phyloP scores from a whole-genome alignment of 2,329 filamentous ascomycete species.

The Monosporascus sp. region DNA sequence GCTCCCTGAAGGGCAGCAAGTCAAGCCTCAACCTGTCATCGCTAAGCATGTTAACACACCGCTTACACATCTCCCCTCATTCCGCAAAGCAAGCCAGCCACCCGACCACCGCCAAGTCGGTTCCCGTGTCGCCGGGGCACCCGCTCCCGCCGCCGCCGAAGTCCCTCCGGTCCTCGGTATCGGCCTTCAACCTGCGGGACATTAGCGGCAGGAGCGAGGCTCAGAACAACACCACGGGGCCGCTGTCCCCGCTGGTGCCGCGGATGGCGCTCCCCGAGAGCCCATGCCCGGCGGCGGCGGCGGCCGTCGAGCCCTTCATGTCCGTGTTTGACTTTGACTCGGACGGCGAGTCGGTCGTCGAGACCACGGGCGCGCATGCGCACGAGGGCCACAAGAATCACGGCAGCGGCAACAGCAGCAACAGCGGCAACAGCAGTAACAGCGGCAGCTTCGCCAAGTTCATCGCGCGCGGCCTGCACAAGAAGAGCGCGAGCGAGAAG shows the following conservation, averaged over 20 bases:
- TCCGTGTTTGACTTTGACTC: conserved; percentile 47
- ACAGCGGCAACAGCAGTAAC: conserved; percentile 18
- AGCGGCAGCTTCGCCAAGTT: conserved; percentile 29
- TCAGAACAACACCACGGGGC: conserved; percentile 11
- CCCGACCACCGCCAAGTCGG: conserved; percentile 6
- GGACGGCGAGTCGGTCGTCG: conserved; percentile 32
- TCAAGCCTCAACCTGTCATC: conserved; percentile 15
- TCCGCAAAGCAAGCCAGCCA: not conserved
- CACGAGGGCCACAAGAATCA: conserved; percentile 5
- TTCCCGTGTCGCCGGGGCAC: conserved; percentile 20
- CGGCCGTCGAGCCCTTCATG: conserved; percentile 18
- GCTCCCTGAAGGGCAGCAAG: conserved; percentile 15
- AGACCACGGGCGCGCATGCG: conserved; percentile 8
- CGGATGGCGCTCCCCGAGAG: conserved; percentile 3
- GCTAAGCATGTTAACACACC: not conserved
- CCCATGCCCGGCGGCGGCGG: conserved; percentile 10
- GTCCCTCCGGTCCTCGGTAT: conserved; percentile 15
- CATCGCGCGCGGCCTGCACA: conserved; percentile 38
- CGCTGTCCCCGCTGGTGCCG: conserved; percentile 10
- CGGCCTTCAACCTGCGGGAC: conserved; percentile 20
- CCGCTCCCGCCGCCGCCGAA: conserved; percentile 15
- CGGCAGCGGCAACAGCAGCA: conserved; percentile 10
- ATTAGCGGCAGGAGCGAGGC: not conserved
- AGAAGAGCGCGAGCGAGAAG: conserved; percentile 25
- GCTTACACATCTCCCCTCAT: conserved; percentile 1